Evolutionary conservation across 2,329 filamentous ascomycete genomes (phyloP).

Genomic region (Fusarium pseudoanthophilum): DNA sequence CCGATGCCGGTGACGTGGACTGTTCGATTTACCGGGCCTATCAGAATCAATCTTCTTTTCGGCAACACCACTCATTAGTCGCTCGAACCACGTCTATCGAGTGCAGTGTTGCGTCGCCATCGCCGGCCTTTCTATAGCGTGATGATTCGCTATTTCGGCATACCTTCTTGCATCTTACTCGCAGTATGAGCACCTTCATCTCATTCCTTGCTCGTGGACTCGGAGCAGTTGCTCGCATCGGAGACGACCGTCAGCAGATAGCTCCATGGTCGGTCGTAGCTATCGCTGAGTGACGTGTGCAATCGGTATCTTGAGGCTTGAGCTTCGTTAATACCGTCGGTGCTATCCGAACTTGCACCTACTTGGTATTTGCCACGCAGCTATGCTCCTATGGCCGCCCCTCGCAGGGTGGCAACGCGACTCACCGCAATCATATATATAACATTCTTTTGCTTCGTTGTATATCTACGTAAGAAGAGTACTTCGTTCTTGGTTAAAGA

Average conservation of each 20-base stretch:
- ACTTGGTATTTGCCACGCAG: not conserved
- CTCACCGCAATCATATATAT: too few relatives aligned
- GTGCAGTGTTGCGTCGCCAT: not conserved
- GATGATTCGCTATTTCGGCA: not conserved
- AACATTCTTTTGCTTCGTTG: rapidly evolving
- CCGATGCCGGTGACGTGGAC: not conserved
- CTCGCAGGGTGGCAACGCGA: rapidly evolving
- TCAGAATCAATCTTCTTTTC: not conserved
- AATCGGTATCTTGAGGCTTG: not conserved
- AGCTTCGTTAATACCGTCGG: rapidly evolving
- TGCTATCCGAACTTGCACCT: not conserved
- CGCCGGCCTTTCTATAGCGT: not conserved
- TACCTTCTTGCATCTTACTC: not conserved
- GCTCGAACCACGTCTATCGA: not conserved
- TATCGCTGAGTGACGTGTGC: not conserved
- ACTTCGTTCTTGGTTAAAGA: rapidly evolving
- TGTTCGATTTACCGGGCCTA: not conserved
- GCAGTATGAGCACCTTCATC: not conserved
- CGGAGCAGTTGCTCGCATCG: not conserved
- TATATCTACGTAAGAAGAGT: rapidly evolving
- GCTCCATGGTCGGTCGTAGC: not conserved
- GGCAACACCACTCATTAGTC: not conserved
- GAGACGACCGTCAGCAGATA: not conserved
- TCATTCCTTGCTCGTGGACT: not conserved
- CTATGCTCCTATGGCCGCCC: not conserved